Evolutionary conservation across 2,329 filamentous ascomycete species (phyloP).

Genomic region (Ophiostoma ulmi): DNA sequence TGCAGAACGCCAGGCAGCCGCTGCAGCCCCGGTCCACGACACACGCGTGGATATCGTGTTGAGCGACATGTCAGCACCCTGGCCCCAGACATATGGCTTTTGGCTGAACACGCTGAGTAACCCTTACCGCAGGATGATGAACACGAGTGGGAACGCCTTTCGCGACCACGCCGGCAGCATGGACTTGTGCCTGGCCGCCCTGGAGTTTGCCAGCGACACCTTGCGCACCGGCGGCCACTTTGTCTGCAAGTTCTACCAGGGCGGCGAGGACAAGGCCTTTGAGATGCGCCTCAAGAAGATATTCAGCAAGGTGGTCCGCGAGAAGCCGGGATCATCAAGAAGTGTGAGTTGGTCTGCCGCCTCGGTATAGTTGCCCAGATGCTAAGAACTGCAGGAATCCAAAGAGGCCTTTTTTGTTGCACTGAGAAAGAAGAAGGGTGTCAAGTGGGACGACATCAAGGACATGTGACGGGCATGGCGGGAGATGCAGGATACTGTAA

Average conservation of each 20-base stretch:
- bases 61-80: constrained; percentile 99
- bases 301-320: constrained; percentile 74
- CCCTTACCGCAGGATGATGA: constrained; percentile 98
- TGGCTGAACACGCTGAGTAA: constrained; percentile 88
- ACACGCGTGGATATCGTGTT: constrained; percentile 75
- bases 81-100: constrained; percentile 73
- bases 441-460: constrained; percentile 30
- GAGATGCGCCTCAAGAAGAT: constrained; percentile 69
- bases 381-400: constrained; percentile 56
- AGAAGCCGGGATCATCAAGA: constrained; percentile 89
- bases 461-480: not conserved
- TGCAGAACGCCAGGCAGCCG: constrained; percentile 49
- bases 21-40: constrained; percentile 24
- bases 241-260: constrained; percentile 96
- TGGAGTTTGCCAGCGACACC: constrained; percentile 80
- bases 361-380: not conserved
- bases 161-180: constrained; percentile 91
- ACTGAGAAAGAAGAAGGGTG: constrained; percentile 57
- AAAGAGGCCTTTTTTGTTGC: constrained; percentile 85
- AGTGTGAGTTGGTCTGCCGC: constrained; percentile 52
- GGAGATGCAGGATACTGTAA: no score
- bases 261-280: constrained; percentile 73
- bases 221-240: constrained; percentile 80
- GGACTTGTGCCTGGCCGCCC: constrained; percentile 83
- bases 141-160: constrained; percentile 83